Evolutionary conservation across 1,139 yeast genomes (phyloP), one percentile per base, ranked within the genome.

Genomic region (Candida neerlandica): DNA sequence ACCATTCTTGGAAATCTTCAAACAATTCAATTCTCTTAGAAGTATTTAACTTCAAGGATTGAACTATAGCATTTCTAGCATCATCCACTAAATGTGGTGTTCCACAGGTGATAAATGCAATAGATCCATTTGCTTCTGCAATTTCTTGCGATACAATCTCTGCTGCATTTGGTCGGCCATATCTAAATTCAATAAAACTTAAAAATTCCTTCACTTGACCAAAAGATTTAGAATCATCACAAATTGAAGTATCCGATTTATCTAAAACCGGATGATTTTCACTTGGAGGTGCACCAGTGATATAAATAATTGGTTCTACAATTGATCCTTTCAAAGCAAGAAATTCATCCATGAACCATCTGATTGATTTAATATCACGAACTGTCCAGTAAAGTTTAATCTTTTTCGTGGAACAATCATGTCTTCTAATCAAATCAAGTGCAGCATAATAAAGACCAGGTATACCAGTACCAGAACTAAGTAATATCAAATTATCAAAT

Each of bases 311-410:
- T 11, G 78, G 67, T 46, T 69, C 63, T 30, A 75, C 64, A 9
- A 63, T 58, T 2, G 75, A 65, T 34, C 62, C 65, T 49, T 67
- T 70, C 49, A 67, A 58, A 33, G 56, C 53, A 35, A 49, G 43
- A 51, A 68, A 60, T 52, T 67, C 71, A 11, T 54, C 54, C 51
- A 55, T 57, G 55, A 69, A 66, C 73, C 73, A 68, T 44, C 63
- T 67, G 26, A 69, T 51, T 3, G 68, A 59, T 48, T 63, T 58
- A 53, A 73, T 72, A 52, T 77, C 71, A 58, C 81, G 74, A 26
- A 81, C 70, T 19, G 71, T 67, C 82, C 85, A 78, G 59, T 75
- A 70, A 26, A 82, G 61, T 60, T 77, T 74, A 42, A 74, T 61
- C 46, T 53, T 51, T 40, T 62, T 48, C 2, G 51, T 39, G 4